Evolutionary conservation across 305 asterid species (phyloP).

Genomic region (Ilex paraguariensis): DNA sequence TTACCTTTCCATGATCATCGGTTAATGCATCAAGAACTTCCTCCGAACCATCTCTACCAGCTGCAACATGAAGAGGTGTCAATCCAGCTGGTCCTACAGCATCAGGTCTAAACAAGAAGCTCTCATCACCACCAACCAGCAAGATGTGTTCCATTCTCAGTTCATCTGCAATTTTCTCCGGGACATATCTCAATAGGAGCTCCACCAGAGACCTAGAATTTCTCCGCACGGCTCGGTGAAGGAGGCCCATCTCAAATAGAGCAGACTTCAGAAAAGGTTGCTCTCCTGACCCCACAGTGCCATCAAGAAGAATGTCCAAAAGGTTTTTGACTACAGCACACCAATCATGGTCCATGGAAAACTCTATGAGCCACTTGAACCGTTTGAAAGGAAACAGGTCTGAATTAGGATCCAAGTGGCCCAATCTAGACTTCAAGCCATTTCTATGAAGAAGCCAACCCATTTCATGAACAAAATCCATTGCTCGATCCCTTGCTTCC

Average conservation of each 20-base stretch:
- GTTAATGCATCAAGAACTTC: conserved; percentile 66
- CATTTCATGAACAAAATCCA: conserved; percentile 71
- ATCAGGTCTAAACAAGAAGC: conserved; percentile 65
- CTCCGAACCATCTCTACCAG: conserved; percentile 72
- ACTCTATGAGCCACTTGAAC: conserved; percentile 61
- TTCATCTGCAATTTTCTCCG: conserved; percentile 41
- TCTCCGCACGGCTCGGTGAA: conserved; percentile 70
- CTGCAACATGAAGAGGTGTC: conserved; percentile 85
- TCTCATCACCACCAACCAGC: conserved; percentile 21
- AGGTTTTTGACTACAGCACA: conserved; percentile 63
- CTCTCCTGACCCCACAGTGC: conserved; percentile 41
- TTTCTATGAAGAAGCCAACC: conserved; percentile 77
- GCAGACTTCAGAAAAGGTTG: conserved; percentile 45
- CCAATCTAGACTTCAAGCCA: conserved; percentile 37
- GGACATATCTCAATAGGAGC: conserved; percentile 56
- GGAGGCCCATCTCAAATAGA: conserved; percentile 55
- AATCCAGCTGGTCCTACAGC: conserved; percentile 63
- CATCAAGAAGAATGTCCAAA: conserved; percentile 49
- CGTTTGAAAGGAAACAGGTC: conserved; percentile 44
- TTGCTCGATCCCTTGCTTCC: conserved; percentile 38
- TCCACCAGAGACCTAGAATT: conserved; percentile 62
- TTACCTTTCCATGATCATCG: conserved; percentile 69
- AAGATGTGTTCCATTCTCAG: conserved; percentile 36
- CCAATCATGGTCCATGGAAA: conserved; percentile 68
- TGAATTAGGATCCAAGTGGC: conserved; percentile 30